Evolutionary conservation across 2,329 filamentous ascomycete species (phyloP).

Genomic region (Cadophora luteo-olivacea): DNA sequence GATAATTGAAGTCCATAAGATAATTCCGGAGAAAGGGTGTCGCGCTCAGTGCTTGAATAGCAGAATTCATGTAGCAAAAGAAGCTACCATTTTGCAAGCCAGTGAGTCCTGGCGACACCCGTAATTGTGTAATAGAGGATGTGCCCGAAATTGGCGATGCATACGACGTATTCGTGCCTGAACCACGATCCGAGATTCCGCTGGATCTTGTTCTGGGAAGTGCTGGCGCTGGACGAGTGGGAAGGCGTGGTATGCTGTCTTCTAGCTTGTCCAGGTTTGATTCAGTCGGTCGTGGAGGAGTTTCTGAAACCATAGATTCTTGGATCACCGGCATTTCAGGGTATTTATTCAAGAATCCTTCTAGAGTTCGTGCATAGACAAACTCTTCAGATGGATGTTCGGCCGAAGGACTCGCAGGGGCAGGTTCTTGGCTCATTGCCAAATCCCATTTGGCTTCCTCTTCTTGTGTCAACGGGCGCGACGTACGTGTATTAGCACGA

Average conservation of each 20-base stretch:
- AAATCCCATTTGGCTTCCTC: conserved; percentile 85
- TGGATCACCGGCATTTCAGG: conserved; percentile 71
- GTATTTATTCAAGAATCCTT: conserved; percentile 84
- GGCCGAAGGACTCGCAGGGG: conserved; percentile 43
- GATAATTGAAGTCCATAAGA: conserved; percentile 60
- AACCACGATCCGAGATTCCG: conserved; percentile 70
- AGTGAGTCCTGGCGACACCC: conserved; percentile 63
- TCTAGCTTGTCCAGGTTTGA: conserved; percentile 40
- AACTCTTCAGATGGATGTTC: conserved; percentile 54
- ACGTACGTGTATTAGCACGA: conserved; percentile 51
- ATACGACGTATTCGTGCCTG: conserved; percentile 39
- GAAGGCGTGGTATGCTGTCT: conserved; percentile 43
- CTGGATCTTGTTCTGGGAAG: conserved; percentile 74
- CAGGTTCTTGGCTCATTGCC: conserved; percentile 70
- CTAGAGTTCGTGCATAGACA: conserved; percentile 71
- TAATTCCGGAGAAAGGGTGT: conserved; percentile 72
- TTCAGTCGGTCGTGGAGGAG: conserved; percentile 17
- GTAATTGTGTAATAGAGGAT: conserved; percentile 47
- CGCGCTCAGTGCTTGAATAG: conserved; percentile 81
- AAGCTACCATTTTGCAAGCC: conserved; percentile 82
- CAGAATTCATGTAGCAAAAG: conserved; percentile 93
- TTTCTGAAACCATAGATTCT: conserved; percentile 62
- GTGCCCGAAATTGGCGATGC: conserved; percentile 51
- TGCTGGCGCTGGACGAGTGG: conserved; percentile 56
- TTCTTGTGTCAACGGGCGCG: conserved; percentile 76